Evolutionary conservation across 2,329 filamentous ascomycete species (phyloP), one percentile per base, ranked within the genome.

Genomic region (Juglanconis juglandina): DNA sequence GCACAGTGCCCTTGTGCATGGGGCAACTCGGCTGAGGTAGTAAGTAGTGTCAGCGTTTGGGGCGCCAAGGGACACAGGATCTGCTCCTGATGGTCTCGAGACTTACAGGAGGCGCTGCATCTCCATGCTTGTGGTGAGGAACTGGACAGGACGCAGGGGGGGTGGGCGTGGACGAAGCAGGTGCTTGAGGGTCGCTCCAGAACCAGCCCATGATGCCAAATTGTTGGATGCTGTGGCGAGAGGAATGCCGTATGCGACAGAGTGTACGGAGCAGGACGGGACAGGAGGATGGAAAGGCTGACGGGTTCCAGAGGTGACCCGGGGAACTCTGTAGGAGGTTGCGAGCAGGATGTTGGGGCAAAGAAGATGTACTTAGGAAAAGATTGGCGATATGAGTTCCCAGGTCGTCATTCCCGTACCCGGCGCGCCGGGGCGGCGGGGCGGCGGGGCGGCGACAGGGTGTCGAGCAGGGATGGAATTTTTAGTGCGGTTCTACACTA

Each of bases 141-240:
- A 63, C 64, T 50, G 60, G 66, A 46, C 62, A 66, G 42, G 64
- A 63, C 14, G 55, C 24, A 58, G 58, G 46, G 30, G 57, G 58
- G 34, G 56, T 54, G 53, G 51, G 56, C 51, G 61, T 59, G 33
- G 47, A 42, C 56, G 58, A 44, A 37, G 58, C 39, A 24, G 46
- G 56, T 55, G 55, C 63, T 58, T 78, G 69, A 50, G 74, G 63
- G 63, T 87, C 84, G 63, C 83, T 81, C 84, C 84, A 87, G 68
- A 87, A 87, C 84, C 84, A 86, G 66, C 84, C 84, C 84, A 87
- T 87, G 8, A 4, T 53, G 44, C 17, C 17, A 17, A 17, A 17
- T 17, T 17, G 17, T 17, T 17, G 17, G 17, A 17, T 17, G 17
- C 17, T 30, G 9, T 32, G 46, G 17, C 9, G 39, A 42, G 10